These are phyloP conservation scores for Silene coronaria DNA, from an alignment of 179 eudicot species.

Conservation along the genomic window DNA sequence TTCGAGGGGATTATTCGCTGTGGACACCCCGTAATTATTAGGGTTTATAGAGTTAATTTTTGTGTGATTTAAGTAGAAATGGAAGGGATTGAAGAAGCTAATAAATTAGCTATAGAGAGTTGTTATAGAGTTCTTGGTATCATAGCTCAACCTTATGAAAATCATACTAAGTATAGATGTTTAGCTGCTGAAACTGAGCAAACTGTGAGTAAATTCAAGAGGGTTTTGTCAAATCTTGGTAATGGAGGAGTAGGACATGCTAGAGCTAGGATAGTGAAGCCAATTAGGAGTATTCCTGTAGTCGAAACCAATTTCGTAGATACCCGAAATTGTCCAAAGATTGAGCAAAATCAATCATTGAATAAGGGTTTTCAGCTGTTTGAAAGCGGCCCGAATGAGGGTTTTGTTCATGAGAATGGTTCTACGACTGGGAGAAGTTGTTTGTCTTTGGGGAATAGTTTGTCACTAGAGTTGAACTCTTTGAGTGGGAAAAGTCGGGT, in stretches of 20 bases:
- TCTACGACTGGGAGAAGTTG: conserved; percentile 27
- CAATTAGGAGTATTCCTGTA: conserved; percentile 28
- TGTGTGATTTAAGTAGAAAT: conserved; percentile 17
- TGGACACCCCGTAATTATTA: neutral
- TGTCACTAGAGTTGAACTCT: conserved; percentile 34
- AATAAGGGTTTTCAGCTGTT: conserved; percentile 38
- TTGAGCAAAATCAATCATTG: conserved; percentile 23
- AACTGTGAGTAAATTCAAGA: conserved; percentile 53
- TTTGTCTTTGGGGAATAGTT: conserved; percentile 15
- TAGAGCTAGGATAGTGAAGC: conserved; percentile 50
- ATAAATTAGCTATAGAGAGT: conserved; percentile 56
- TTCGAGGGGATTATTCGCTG: too few relatives aligned
- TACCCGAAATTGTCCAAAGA: conserved; percentile 19
- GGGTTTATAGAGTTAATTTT: conserved; percentile 13
- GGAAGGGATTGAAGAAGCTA: conserved; percentile 67
- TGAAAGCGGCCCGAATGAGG: conserved; percentile 27
- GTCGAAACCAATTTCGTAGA: conserved; percentile 42
- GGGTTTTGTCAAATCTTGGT: conserved; percentile 52
- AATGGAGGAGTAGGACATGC: conserved; percentile 45
- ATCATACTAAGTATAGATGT: conserved; percentile 32
- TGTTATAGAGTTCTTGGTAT: conserved; percentile 51
- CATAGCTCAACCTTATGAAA: conserved; percentile 41
- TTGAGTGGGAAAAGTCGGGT: conserved; percentile 1
- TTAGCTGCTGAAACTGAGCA: conserved; percentile 47
- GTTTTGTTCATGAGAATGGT: conserved; percentile 29